These are phyloP conservation scores for Cruciata laevipes DNA, from an alignment of 257 asterid genomes.

Conservation along the genomic window DNA sequence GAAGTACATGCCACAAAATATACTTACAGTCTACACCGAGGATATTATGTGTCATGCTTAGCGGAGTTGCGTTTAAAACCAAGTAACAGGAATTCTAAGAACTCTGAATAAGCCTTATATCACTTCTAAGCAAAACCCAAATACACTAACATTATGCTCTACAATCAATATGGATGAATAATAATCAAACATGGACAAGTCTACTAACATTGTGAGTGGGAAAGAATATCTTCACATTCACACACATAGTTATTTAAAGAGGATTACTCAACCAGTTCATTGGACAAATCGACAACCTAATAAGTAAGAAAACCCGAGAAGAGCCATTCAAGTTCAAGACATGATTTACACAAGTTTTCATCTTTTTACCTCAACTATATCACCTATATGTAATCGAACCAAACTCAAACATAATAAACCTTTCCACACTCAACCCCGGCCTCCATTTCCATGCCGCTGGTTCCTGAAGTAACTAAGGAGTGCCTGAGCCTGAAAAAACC, in stretches of 20 bases:
- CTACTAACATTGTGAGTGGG: no score
- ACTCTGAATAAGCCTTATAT: no score
- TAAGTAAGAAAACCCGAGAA: not conserved
- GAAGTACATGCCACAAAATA: no score
- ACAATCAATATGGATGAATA: not conserved
- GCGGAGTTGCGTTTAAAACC: no score
- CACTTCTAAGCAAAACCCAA: no score
- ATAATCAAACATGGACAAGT: no score
- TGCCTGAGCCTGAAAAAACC: conserved; percentile 29
- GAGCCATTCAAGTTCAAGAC: conserved; percentile 13
- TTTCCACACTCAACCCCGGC: conserved; percentile 24
- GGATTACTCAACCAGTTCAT: conserved; percentile 11
- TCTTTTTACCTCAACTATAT: conserved; percentile 15
- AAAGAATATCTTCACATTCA: conserved; percentile 10
- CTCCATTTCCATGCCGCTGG: conserved; percentile 33
- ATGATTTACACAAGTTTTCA: conserved; percentile 16
- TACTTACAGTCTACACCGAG: no score
- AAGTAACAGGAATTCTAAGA: no score
- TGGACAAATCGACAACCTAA: conserved; percentile 5
- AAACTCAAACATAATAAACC: not conserved
- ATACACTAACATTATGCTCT: no score
- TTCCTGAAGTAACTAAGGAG: conserved; percentile 39
- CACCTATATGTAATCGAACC: conserved; percentile 5
- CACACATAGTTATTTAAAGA: conserved; percentile 4
- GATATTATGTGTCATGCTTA: no score